Conservation (phyloP, 2,329 filamentous ascomycete genomes). For the Trichophyton simii region DNA sequence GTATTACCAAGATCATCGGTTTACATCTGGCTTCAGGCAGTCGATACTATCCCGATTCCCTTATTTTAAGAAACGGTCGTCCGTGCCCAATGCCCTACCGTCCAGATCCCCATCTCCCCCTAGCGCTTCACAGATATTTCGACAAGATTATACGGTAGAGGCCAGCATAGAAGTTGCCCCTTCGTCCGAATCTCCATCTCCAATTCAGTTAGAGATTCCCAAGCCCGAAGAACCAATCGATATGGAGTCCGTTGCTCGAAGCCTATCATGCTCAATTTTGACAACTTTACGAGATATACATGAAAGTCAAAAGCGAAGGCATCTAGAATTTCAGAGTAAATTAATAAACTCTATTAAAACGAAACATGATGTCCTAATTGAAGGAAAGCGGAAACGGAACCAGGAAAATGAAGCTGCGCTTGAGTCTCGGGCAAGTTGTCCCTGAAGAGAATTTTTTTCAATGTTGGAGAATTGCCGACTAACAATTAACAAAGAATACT, state of each 20-base stretch:
- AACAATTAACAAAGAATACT: constrained; percentile 22
- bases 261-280: constrained; percentile 21
- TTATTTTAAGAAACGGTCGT: constrained; percentile 8
- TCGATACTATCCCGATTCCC: constrained; percentile 10
- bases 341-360: constrained; percentile 21
- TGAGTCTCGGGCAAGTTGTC: constrained; percentile 25
- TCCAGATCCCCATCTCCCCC: not conserved
- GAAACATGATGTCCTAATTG: constrained; percentile 21
- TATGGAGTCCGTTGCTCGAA: constrained; percentile 24
- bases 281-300: constrained; percentile 8
- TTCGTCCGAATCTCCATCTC: not conserved
- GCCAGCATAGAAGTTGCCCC: not conserved
- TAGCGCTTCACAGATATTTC: not conserved
- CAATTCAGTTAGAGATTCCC: not conserved
- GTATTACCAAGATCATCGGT: constrained; percentile 7
- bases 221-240: constrained; percentile 23
- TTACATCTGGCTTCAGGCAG: constrained; percentile 11
- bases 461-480: not conserved
- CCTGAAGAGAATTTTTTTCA: not conserved
- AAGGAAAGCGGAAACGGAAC: constrained; percentile 21
- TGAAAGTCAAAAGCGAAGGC: constrained; percentile 8
- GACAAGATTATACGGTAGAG: not conserved
- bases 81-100: not conserved
- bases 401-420: constrained; percentile 25
- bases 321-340: constrained; percentile 21